Evolutionary conservation across 176 grass and related monocot genomes (phyloP), one percentile per base, ranked within the genome.

Genomic region (Cymbopogon citratus): DNA sequence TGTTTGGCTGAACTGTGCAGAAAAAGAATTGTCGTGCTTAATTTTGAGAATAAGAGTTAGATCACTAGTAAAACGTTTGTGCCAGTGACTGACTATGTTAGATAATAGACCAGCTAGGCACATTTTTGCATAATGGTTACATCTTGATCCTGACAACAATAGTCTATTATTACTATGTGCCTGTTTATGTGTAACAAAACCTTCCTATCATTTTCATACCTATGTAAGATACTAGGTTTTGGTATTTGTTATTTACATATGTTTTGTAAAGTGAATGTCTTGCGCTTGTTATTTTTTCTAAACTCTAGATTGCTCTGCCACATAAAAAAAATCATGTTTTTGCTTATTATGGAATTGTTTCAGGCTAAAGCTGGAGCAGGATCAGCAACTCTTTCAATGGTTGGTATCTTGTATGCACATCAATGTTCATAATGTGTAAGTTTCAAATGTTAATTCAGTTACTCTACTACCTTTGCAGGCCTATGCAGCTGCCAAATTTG

Each of bases 361-460:
- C 88, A 98, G 95, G 92, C 95, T 68, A 98, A 94, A 86, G 92
- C 88, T 44, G 95, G 88, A 52, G 70, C 95, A 72, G 92, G 95
- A 67, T 98, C 90, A 4, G 95, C 92, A 31, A 98, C 95, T 36
- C 89, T 98, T 31, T 98, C 92, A 43, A 94, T 92, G 95, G 95
- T 98, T 69, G 2, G 83, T 81, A 71, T 87, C 76, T 25, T 84
- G 8, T 36, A 71, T 63, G 14, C 7, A 7, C 5, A 46, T 66
- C 12, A 9, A 10, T 21, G 8, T 46, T 35, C 29, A 2, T 57
- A 43, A 15, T 18, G 59, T 18, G 0, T 19, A 38, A 46, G 7
- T 38, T 73, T 26, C 0, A 35, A 40, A 69, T 43, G 28, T 4
- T 56, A 33, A 33, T 62, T 62, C 29, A 25, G 43, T 67, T 87